These are phyloP conservation scores for Fomitopsis schrenkii DNA, from an alignment of 1,284 basidiomycete genomes.

Conservation along the genomic window DNA sequence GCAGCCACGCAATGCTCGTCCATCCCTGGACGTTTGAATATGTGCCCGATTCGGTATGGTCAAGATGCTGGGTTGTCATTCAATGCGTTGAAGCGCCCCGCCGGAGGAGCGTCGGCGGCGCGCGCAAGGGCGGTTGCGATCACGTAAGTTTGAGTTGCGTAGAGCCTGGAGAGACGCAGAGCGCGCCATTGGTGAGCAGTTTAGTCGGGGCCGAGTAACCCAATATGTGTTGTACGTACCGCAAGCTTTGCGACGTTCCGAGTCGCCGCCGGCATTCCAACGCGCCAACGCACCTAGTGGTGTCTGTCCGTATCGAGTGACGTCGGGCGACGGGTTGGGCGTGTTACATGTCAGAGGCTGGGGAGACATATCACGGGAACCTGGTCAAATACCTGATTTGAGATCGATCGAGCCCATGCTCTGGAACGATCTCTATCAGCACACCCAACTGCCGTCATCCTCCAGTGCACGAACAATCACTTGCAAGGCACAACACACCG, in stretches of 20 bases:
- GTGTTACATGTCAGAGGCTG: neutral
- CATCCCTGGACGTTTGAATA: neutral
- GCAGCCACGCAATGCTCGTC: neutral
- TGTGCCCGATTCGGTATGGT: neutral
- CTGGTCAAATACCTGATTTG: no score
- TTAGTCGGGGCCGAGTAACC: neutral
- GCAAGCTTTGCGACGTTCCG: neutral
- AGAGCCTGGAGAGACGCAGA: neutral
- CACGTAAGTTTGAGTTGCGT: neutral
- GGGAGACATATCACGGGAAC: no score
- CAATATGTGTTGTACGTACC: neutral
- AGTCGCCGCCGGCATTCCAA: neutral
- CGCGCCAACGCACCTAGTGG: neutral
- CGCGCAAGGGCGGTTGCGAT: neutral
- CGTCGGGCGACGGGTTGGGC: neutral
- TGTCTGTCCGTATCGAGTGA: neutral
- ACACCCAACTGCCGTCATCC: no score
- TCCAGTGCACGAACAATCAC: no score
- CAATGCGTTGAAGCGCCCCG: neutral
- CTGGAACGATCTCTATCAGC: no score
- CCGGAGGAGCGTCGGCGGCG: neutral
- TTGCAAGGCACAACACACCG: neutral
- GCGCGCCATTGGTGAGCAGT: neutral
- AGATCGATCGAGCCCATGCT: no score
- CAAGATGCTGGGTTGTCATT: neutral